phyloP scores from a whole-genome alignment of 352 stramenopile species.

The Pythium chondricola region DNA sequence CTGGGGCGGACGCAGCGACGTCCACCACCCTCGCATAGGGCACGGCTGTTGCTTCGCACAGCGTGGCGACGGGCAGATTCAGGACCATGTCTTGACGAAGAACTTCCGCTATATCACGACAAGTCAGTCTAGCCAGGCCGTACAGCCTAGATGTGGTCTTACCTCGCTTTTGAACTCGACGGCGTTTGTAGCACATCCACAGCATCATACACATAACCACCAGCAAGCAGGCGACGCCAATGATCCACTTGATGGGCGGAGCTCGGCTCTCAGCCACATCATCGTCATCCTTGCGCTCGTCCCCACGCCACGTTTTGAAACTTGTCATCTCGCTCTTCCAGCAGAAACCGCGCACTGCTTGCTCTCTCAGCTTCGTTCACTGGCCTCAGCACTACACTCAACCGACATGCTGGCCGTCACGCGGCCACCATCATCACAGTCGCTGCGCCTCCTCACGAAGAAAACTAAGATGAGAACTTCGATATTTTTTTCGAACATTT shows the following conservation, averaged over 20 bases:
- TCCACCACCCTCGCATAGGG: slow-evolving; percentile 21
- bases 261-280: not conserved
- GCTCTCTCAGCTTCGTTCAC: too few relatives aligned
- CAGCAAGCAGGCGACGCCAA: not conserved
- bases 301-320: too few relatives aligned
- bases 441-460: too few relatives aligned
- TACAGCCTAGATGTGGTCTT: not conserved
- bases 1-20: slow-evolving; percentile 15
- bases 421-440: too few relatives aligned
- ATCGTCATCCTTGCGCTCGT: not conserved
- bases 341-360: too few relatives aligned
- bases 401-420: too few relatives aligned
- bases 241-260: slow-evolving; percentile 10
- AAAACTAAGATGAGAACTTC: too few relatives aligned
- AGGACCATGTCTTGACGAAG: slow-evolving; percentile 12
- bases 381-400: too few relatives aligned
- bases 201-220: slow-evolving; percentile 1
- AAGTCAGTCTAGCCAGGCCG: too few relatives aligned
- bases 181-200: slow-evolving; percentile 6
- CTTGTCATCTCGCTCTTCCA: too few relatives aligned
- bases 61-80: slow-evolving; percentile 18
- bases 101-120: slow-evolving; percentile 6
- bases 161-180: slow-evolving; percentile 10
- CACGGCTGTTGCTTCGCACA: slow-evolving; percentile 9
- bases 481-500: too few relatives aligned